Evolutionary conservation across 495 filamentous ascomycete genomes (phyloP).

Genomic region (Saxispiralis lemnorum): DNA sequence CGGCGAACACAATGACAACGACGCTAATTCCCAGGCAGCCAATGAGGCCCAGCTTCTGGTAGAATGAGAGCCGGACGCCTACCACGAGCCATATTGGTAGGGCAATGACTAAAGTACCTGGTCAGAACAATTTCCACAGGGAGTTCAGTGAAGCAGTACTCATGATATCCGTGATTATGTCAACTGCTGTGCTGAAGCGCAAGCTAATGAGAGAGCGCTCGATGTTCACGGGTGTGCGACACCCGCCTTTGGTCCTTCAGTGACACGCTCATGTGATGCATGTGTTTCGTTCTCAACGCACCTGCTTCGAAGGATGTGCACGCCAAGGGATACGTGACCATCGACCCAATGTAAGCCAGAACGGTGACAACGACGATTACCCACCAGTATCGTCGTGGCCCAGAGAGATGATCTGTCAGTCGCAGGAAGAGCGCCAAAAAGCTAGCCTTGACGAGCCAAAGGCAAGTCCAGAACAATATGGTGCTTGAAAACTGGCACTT

Average conservation of each 20-base stretch:
- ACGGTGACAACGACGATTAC: slow-evolving; percentile 10
- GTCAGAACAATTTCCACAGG: neutral
- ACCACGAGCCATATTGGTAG: slow-evolving; percentile 2
- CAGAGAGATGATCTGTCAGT: slow-evolving; percentile 14
- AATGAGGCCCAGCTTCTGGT: slow-evolving; percentile 12
- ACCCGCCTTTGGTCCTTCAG: neutral
- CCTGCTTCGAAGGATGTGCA: slow-evolving; percentile 13
- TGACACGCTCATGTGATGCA: neutral
- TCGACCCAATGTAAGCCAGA: slow-evolving; percentile 10
- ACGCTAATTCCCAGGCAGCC: slow-evolving; percentile 12
- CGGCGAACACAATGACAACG: slow-evolving; percentile 3
- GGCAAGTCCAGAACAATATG: slow-evolving; percentile 2
- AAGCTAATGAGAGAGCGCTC: neutral
- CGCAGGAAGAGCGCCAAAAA: slow-evolving; percentile 22
- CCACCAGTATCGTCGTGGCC: slow-evolving; percentile 18
- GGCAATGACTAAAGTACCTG: neutral
- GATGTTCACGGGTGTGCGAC: neutral
- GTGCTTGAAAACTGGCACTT: slow-evolving; percentile 1
- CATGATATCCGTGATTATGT: neutral
- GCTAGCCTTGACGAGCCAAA: slow-evolving; percentile 19
- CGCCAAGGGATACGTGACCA: slow-evolving; percentile 15
- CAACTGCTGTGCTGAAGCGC: neutral
- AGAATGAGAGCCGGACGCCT: slow-evolving; percentile 5
- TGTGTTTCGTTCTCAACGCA: slow-evolving; percentile 1
- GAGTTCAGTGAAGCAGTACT: neutral